Base-by-base conservation (phyloP, 1,139 yeast genomes). In the Nadsonia commutata region DNA sequence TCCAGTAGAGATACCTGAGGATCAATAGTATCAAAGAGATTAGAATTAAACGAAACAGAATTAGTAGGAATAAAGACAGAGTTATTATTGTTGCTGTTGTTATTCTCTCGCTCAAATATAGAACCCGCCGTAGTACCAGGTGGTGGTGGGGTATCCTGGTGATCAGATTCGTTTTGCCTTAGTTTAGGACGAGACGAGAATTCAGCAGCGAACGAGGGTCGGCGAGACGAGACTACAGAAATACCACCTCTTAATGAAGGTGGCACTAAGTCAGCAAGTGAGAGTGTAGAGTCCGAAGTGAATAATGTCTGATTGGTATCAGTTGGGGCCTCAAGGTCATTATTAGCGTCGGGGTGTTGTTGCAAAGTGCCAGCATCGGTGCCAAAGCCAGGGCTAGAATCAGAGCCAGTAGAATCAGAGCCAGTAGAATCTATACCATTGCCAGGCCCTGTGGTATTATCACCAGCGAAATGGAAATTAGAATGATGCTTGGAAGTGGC, bases 171-270 rank as follows among this genome's bases (percentile, higher is more conserved):
- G 9, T 41, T 39, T 16, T 39, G 20, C 19, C 37, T 40, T 31
- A 41, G 36, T 18, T 41, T 41, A 18, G 50, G 52, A 1, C 56
- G 41, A 8, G 61, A 19, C 50, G 60, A 46, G 38, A 53, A 52
- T 43, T 53, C 56, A 7, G 56, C 56, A 17, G 56, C 55, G 43
- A 48, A 53, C 19, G 56, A 53, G 16, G 56, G 56, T 7, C 56
- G 43, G 13, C 56, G 45, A 5, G 56, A 52, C 23, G 56, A 53
- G 23, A 52, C 42, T 16, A 50, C 49, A 31, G 53, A 43, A 27
- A 51, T 40, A 33, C 51, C 46, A 23, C 49, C 52, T 22, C 49
- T 45, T 11, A 46, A 44, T 36, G 48, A 46, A 31, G 48, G 40
- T 6, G 49, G 50, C 36, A 47, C 45, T 31, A 40, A 19, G 38